Evolutionary conservation across 2,329 filamentous ascomycete genomes (phyloP).

Genomic region (Claviceps purpurea): DNA sequence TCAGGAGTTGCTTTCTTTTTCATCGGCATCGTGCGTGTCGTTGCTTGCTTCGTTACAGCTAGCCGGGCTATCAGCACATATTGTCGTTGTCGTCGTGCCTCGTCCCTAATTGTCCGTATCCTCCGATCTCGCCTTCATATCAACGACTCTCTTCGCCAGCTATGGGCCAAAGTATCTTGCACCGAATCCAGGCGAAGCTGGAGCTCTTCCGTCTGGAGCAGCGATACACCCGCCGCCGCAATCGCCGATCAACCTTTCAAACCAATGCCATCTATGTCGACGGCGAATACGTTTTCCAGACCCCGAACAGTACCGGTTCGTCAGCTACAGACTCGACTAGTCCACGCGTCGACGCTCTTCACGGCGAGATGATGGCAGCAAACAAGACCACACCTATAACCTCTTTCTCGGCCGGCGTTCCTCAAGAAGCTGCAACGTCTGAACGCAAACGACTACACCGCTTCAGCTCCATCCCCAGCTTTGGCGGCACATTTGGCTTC

Average conservation of each 20-base stretch:
- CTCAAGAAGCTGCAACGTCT: constrained; percentile 14
- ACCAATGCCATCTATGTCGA: constrained; percentile 87
- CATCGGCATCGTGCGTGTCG: neutral
- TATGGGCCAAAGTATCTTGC: constrained; percentile 41
- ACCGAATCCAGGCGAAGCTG: constrained; percentile 53
- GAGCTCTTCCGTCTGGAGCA: constrained; percentile 93
- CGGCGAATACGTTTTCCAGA: constrained; percentile 83
- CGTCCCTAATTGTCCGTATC: constrained; percentile 1
- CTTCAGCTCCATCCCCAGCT: constrained; percentile 43
- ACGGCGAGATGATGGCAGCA: constrained; percentile 18
- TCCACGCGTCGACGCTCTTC: constrained; percentile 22
- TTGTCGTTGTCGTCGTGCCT: neutral
- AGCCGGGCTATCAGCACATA: neutral
- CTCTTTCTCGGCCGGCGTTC: constrained; percentile 11
- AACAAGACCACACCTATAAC: constrained; percentile 9
- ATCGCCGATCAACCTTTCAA: constrained; percentile 76
- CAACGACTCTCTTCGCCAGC: constrained; percentile 8
- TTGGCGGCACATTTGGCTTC: constrained; percentile 25
- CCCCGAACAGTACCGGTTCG: constrained; percentile 44
- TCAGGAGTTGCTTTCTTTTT: neutral
- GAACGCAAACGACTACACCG: constrained; percentile 39
- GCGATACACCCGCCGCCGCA: constrained; percentile 79
- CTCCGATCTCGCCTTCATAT: neutral
- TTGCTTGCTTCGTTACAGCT: neutral
- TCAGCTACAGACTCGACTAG: constrained; percentile 31